Base-by-base conservation (phyloP, 1,139 yeast genomes). In the Suhomyces yuchorum region DNA sequence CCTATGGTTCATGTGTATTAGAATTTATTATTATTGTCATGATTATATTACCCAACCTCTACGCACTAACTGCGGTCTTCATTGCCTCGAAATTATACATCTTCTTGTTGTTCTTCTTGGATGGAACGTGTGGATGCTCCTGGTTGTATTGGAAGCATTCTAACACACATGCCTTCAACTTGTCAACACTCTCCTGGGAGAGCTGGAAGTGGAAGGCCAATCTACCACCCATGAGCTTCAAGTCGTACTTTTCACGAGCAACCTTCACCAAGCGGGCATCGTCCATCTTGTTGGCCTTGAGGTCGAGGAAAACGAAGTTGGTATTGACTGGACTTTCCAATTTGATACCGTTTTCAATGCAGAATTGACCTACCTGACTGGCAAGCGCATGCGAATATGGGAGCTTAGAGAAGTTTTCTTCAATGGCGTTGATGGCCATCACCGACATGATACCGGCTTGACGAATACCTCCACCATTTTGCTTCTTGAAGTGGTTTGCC, bases 191-290 rank as follows among this genome's bases (percentile, higher is more conserved):
- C 47, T 84, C 83, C 33, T 76, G 77, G 33, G 84, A 73, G 50
- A 81, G 79, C 68, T 91, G 97, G 69, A 85, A 89, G 65, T 90
- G 97, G 76, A 91, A 85, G 1, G 96, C 93, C 45, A 92, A 70
- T 59, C 96, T 77, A 35, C 84, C 83, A 51, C 93, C 93, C 81
- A 81, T 79, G 37, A 88, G 69, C 57, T 80, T 85, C 54, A 92
- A 77, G 42, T 82, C 81, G 43, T 55, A 51, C 45, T 84, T 73
- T 58, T 85, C 81, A 48, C 71, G 66, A 55, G 85, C 91, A 53
- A 80, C 74, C 53, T 75, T 74, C 26, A 76, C 77, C 52, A 90
- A 71, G 47, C 76, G 72, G 23, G 70, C 77, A 33, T 84, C 82
- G 62, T 64, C 61, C 61, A 73, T 67, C 40, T 65, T 60, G 55